phyloP scores from a whole-genome alignment of 257 asterid genomes.

The Solanum appendiculatum region DNA sequence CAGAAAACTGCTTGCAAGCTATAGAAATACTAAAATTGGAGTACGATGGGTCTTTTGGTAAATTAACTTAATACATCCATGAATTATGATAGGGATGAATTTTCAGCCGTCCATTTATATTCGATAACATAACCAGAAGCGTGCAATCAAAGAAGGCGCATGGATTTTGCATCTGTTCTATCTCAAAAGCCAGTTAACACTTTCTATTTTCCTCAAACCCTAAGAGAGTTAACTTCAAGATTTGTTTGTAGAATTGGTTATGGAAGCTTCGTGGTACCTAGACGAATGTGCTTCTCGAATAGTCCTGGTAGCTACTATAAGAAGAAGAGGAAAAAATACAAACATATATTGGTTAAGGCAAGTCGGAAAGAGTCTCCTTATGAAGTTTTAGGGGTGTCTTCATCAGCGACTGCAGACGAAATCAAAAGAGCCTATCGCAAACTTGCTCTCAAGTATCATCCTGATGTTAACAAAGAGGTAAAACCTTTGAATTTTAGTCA shows the following conservation, averaged over 20 bases:
- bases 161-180: slow-evolving; percentile 24
- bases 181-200: slow-evolving; percentile 11
- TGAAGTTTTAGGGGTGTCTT: slow-evolving; percentile 76
- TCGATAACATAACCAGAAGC: not conserved
- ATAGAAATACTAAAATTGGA: not conserved
- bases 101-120: not conserved
- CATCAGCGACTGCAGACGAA: slow-evolving; percentile 61
- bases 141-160: slow-evolving; percentile 29
- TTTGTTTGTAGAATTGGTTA: slow-evolving; percentile 25
- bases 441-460: slow-evolving; percentile 90
- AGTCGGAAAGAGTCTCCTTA: slow-evolving; percentile 64
- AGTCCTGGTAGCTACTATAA: slow-evolving; percentile 5
- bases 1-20: not conserved
- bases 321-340: slow-evolving; percentile 18
- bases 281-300: slow-evolving; percentile 7
- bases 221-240: not conserved
- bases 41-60: not conserved
- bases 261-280: slow-evolving; percentile 9
- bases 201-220: slow-evolving; percentile 13
- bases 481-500: not conserved
- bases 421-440: slow-evolving; percentile 85
- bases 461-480: slow-evolving; percentile 93
- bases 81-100: not conserved
- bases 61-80: not conserved
- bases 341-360: slow-evolving; percentile 31